phyloP scores from a whole-genome alignment of 805 yeast species.

The Komagataella ulmi region DNA sequence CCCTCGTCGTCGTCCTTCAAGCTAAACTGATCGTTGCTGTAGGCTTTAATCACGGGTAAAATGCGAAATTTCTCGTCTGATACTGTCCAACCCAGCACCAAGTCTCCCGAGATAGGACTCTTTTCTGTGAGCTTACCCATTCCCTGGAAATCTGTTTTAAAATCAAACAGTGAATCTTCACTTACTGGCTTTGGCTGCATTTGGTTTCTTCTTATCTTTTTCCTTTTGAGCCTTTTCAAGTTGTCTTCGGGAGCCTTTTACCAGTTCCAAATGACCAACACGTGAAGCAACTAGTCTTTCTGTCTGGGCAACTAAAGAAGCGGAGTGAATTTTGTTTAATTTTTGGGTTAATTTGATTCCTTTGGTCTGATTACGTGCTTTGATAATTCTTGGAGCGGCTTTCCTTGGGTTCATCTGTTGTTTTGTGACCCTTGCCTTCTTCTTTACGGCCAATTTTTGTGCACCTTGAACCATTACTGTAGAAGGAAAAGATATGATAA shows the following conservation, averaged over 20 bases:
- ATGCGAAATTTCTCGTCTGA: neutral
- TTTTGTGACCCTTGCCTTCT: slow-evolving; percentile 44
- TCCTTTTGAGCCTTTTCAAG: slow-evolving; percentile 48
- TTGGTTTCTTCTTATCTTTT: slow-evolving; percentile 14
- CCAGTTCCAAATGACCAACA: slow-evolving; percentile 86
- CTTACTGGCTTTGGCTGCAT: neutral
- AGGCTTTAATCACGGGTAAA: neutral
- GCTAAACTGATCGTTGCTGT: neutral
- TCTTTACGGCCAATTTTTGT: slow-evolving; percentile 39
- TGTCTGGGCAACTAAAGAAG: slow-evolving; percentile 45
- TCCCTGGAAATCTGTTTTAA: neutral
- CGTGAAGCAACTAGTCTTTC: slow-evolving; percentile 79
- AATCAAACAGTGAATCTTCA: neutral
- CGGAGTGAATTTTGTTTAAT: slow-evolving; percentile 42
- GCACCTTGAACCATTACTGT: slow-evolving; percentile 60
- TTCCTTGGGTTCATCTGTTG: slow-evolving; percentile 49
- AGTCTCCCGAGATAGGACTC: neutral
- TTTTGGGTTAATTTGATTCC: slow-evolving; percentile 29
- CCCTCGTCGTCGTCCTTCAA: neutral
- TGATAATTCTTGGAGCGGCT: slow-evolving; percentile 63
- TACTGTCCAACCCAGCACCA: neutral
- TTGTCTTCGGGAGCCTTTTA: slow-evolving; percentile 84
- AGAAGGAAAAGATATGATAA: neutral
- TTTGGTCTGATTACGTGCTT: slow-evolving; percentile 42
- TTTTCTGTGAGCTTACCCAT: neutral